phyloP scores from a whole-genome alignment of 202 grass and related monocot genomes.

The Brachypodium distachyon region DNA sequence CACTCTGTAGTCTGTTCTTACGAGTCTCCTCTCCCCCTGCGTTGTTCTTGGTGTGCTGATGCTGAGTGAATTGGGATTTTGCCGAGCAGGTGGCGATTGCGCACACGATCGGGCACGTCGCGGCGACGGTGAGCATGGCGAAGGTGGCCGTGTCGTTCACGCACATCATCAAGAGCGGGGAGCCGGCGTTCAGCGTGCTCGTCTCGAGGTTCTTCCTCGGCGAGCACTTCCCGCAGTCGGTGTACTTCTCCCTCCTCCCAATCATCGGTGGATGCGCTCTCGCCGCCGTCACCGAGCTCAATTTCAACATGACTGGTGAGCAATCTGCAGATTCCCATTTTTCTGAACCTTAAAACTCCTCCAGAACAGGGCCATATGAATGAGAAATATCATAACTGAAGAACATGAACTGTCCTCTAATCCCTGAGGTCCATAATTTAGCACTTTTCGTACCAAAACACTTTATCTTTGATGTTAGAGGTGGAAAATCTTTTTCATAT shows the following conservation, averaged over 20 bases:
- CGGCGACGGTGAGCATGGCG: conserved; percentile 94
- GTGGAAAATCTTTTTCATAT: neutral
- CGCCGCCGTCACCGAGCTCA: conserved; percentile 82
- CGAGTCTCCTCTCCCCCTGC: neutral
- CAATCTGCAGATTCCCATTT: neutral
- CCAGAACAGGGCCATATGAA: neutral
- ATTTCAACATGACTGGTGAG: conserved; percentile 93
- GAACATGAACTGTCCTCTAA: neutral
- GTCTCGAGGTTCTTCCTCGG: conserved; percentile 76
- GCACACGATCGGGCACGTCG: conserved; percentile 95
- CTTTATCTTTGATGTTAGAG: neutral
- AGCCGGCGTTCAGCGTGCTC: conserved; percentile 87
- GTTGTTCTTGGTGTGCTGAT: neutral
- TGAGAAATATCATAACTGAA: conserved; percentile 17
- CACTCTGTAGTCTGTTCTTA: neutral
- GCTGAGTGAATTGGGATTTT: neutral
- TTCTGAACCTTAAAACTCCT: neutral
- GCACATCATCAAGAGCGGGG: conserved; percentile 96
- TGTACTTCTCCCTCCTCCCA: conserved; percentile 77
- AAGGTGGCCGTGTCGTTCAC: conserved; percentile 98
- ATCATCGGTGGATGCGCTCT: conserved; percentile 93
- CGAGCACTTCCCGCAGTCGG: conserved; percentile 60
- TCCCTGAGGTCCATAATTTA: neutral
- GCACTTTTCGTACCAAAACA: neutral
- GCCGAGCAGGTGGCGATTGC: conserved; percentile 70